phyloP scores from a whole-genome alignment of 352 stramenopile genomes.

The Phytophthora brassicae region DNA sequence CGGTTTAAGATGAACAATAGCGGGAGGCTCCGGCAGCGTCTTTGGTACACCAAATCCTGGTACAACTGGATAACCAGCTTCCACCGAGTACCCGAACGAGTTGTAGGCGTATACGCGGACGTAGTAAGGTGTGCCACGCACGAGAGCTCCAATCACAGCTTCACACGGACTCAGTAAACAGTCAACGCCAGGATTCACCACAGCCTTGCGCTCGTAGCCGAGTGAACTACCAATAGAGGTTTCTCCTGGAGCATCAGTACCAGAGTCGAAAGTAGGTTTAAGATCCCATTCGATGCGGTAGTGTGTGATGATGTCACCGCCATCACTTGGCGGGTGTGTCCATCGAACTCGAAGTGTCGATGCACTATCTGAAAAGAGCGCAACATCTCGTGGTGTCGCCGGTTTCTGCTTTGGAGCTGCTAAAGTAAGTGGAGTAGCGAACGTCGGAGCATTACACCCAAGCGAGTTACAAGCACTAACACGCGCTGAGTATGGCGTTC shows the following conservation, averaged over 20 bases:
- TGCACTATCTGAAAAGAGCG: conserved; percentile 67
- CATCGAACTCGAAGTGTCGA: conserved; percentile 87
- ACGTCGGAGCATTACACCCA: conserved; percentile 85
- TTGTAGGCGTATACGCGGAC: conserved; percentile 93
- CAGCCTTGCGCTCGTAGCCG: conserved; percentile 73
- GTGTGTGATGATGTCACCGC: conserved; percentile 91
- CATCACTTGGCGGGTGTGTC: conserved; percentile 89
- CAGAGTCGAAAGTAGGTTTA: conserved; percentile 80
- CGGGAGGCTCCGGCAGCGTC: conserved; percentile 72
- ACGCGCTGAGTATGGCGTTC: conserved; percentile 81
- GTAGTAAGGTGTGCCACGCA: conserved; percentile 84
- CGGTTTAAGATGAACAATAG: conserved; percentile 45
- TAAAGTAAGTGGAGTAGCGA: conserved; percentile 69
- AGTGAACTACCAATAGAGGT: conserved; percentile 60
- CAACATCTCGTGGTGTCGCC: conserved; percentile 75
- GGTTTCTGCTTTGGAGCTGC: conserved; percentile 87
- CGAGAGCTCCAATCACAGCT: conserved; percentile 80
- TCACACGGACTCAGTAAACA: conserved; percentile 81
- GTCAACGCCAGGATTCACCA: conserved; percentile 67
- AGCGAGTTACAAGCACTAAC: conserved; percentile 91
- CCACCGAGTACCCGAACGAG: conserved; percentile 87
- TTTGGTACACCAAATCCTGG: conserved; percentile 70
- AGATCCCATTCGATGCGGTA: conserved; percentile 96
- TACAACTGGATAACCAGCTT: conserved; percentile 62
- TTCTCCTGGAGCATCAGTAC: conserved; percentile 24